Base-by-base conservation (phyloP, 352 stramenopile species). In the Pythium diclinum region DNA sequence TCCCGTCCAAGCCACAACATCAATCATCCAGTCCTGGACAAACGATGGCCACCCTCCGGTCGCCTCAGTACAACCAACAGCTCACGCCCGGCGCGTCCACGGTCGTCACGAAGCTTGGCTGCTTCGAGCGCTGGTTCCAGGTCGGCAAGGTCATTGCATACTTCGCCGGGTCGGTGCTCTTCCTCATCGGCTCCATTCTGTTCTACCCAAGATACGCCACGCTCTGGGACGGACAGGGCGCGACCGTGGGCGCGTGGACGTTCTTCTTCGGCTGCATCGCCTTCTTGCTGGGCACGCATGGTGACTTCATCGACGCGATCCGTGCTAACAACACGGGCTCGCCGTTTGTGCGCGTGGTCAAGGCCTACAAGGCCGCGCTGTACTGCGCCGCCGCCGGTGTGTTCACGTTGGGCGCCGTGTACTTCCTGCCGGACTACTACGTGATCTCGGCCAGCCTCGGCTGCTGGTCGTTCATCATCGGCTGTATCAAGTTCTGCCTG, bases 391-490 rank as follows among this genome's bases (percentile, higher is more conserved):
- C 83, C 10, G 73, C 81, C 16, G 79, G 71, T 28, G 81, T 89
- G 60, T 94, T 94, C 70, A 75, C 88, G 48, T 76, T 92, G 32
- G 85, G 85, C 30, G 83, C 80, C 61, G 65, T 94, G 47, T 94
- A 88, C 74, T 94, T 94, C 65, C 59, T 94, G 48, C 85, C 85
- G 3, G 68, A 76, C 33, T 90, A 78, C 73, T 94, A 94, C 63
- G 67, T 73, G 28, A 88, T 86, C 69, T 61, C 77, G 5, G 77
- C 83, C 0, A 78, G 79, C 52, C 73, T 91, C 57, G 85, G 85
- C 19, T 91, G 83, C 76, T 91, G 78, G 73, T 74, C 75, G 38
- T 94, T 94, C 72, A 69, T 94, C 52, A 59, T 90, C 52, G 85
- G 85, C 51, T 84, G 77, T 62, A 74, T 88, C 57, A 64, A 82